These are phyloP conservation scores for Backusella australiensis DNA, from an alignment of 192 early-diverging fungal species.

Conservation along the genomic window DNA sequence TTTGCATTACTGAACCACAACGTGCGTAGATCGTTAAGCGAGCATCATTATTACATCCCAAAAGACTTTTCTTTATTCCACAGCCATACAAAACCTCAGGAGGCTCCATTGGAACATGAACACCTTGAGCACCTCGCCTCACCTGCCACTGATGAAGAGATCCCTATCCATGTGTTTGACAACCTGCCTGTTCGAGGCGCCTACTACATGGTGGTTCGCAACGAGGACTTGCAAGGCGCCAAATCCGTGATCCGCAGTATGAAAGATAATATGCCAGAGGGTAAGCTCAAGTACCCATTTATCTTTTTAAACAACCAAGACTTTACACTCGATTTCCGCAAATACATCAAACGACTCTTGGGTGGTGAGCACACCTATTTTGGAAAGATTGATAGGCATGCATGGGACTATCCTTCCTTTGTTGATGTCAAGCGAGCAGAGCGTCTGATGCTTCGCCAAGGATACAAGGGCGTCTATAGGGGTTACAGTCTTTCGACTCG, in stretches of 20 bases:
- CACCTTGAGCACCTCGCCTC: not conserved
- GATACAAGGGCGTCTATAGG: slow-evolving; percentile 39
- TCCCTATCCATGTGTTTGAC: slow-evolving; percentile 10
- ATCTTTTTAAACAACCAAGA: slow-evolving; percentile 69
- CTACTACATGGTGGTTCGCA: slow-evolving; percentile 55
- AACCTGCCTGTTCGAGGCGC: slow-evolving; percentile 17
- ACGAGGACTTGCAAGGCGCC: slow-evolving; percentile 61
- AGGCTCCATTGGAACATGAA: not conserved
- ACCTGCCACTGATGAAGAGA: not conserved
- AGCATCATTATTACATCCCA: not conserved
- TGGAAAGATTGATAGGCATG: slow-evolving; percentile 50
- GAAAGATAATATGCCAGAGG: slow-evolving; percentile 71
- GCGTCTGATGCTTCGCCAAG: slow-evolving; percentile 47
- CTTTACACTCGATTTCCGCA: slow-evolving; percentile 61
- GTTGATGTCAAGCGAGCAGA: slow-evolving; percentile 59
- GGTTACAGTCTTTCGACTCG: slow-evolving; percentile 24
- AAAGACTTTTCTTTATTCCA: not conserved
- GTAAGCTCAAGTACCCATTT: slow-evolving; percentile 62
- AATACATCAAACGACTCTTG: slow-evolving; percentile 8
- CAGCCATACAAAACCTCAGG: not conserved
- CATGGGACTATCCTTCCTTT: slow-evolving; percentile 76
- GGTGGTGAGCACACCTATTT: not conserved
- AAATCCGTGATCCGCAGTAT: slow-evolving; percentile 57
- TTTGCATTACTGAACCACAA: not conserved
- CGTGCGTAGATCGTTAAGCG: not conserved